phyloP scores from a whole-genome alignment of 176 grass and related monocot species.

The Chloris gayana region DNA sequence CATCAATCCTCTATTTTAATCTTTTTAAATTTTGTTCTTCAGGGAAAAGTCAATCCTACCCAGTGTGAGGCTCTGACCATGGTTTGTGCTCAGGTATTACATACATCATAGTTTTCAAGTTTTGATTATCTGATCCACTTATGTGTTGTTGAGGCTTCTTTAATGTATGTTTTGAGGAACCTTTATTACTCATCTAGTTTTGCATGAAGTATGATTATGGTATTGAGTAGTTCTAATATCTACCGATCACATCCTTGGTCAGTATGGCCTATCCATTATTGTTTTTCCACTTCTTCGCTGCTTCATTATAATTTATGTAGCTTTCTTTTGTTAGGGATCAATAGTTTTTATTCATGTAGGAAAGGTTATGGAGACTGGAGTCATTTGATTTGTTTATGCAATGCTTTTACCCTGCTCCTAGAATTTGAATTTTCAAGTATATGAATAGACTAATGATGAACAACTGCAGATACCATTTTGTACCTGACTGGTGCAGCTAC shows the following conservation, averaged over 20 bases:
- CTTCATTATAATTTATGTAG: neutral
- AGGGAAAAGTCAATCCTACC: slow-evolving; percentile 99
- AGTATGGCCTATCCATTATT: neutral
- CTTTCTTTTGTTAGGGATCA: neutral
- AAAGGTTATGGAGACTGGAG: neutral
- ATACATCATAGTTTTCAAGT: slow-evolving; percentile 16
- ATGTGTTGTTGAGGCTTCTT: neutral
- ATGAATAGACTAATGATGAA: neutral
- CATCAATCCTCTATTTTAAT: neutral
- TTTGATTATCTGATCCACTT: slow-evolving; percentile 14
- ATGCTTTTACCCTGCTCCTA: neutral
- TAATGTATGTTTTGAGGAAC: slow-evolving; percentile 26
- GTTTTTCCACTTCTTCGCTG: neutral
- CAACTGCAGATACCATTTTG: neutral
- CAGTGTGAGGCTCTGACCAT: slow-evolving; percentile 98
- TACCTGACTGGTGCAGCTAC: neutral
- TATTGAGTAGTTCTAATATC: neutral
- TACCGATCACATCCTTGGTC: neutral
- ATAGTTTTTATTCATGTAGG: neutral
- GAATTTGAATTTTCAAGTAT: slow-evolving; percentile 1
- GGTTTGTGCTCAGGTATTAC: slow-evolving; percentile 93
- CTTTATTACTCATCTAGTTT: neutral
- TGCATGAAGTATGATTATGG: slow-evolving; percentile 9
- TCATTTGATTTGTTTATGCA: neutral
- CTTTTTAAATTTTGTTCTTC: slow-evolving; percentile 31